Conservation (phyloP, 768 basidiomycete genomes). For the Terana coerulea region DNA sequence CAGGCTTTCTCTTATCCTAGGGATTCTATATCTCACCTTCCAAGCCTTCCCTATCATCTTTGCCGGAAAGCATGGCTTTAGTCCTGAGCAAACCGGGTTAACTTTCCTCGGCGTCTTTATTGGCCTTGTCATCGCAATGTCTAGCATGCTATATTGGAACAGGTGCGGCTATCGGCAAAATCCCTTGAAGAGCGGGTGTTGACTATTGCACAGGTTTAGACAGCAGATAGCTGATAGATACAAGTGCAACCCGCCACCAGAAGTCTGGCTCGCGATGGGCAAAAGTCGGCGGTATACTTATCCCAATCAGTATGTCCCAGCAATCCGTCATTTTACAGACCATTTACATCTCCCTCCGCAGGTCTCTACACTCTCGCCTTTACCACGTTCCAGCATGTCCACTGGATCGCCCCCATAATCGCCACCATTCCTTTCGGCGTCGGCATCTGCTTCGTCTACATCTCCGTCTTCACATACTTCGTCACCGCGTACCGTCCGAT, state of each 20-base stretch:
- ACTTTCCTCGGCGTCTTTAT: constrained; percentile 45
- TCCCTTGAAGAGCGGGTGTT: constrained; percentile 12
- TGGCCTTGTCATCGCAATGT: constrained; percentile 34
- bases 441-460: constrained; percentile 59
- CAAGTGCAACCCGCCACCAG: constrained; percentile 35
- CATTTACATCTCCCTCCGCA: no score
- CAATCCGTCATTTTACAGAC: background rate
- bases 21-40: constrained; percentile 41
- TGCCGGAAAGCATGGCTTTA: constrained; percentile 43
- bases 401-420: constrained; percentile 42
- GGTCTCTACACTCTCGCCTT: constrained; percentile 49
- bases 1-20: constrained; percentile 43
- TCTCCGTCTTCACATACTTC: constrained; percentile 57
- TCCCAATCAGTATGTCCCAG: constrained; percentile 48
- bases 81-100: constrained; percentile 41
- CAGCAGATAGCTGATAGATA: constrained; percentile 35
- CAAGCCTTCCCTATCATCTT: constrained; percentile 57
- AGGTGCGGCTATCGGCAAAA: constrained; percentile 20
- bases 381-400: constrained; percentile 40
- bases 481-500: constrained; percentile 44
- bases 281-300: constrained; percentile 59
- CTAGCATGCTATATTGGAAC: constrained; percentile 35
- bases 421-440: constrained; percentile 42
- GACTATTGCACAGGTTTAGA: constrained; percentile 31
- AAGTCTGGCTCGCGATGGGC: constrained; percentile 60